Conservation (phyloP, 495 filamentous ascomycete species). For the Melanomma pulvis-pyrius region DNA sequence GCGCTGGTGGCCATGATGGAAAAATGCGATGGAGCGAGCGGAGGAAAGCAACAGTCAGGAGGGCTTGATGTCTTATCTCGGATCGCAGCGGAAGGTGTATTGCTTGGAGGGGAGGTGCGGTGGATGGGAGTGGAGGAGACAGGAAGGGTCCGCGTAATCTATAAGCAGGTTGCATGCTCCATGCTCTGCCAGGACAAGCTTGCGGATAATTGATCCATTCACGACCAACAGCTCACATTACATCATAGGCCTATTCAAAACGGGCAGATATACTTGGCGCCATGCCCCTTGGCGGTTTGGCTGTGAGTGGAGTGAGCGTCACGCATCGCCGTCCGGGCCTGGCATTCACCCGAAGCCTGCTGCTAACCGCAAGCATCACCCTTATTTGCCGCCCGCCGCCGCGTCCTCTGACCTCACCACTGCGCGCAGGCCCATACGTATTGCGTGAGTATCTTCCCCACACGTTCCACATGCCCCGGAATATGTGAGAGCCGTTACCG, state of each 20-base stretch:
- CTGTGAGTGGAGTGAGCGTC: not conserved
- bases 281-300: not conserved
- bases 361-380: not conserved
- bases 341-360: not conserved
- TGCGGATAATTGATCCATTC: constrained; percentile 3
- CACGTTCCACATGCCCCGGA: constrained; percentile 5
- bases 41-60: not conserved
- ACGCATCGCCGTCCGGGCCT: not conserved
- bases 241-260: constrained; percentile 11
- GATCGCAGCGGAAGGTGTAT: constrained; percentile 27
- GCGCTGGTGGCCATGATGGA: constrained; percentile 1
- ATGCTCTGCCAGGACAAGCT: not conserved
- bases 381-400: no score
- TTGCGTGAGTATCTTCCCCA: no score
- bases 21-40: not conserved
- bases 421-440: no score
- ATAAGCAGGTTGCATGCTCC: constrained; percentile 31
- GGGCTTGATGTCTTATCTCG: constrained; percentile 1
- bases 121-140: not conserved
- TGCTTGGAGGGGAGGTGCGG: not conserved
- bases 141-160: not conserved
- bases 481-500: constrained; percentile 29
- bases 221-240: not conserved
- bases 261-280: not conserved
- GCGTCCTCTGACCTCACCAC: not conserved